A percentile compares a stretch with the other conserved stretches of the same genome.
phyloP scores from a whole-genome alignment of 768 basidiomycete species.

The Mycena galopus region DNA sequence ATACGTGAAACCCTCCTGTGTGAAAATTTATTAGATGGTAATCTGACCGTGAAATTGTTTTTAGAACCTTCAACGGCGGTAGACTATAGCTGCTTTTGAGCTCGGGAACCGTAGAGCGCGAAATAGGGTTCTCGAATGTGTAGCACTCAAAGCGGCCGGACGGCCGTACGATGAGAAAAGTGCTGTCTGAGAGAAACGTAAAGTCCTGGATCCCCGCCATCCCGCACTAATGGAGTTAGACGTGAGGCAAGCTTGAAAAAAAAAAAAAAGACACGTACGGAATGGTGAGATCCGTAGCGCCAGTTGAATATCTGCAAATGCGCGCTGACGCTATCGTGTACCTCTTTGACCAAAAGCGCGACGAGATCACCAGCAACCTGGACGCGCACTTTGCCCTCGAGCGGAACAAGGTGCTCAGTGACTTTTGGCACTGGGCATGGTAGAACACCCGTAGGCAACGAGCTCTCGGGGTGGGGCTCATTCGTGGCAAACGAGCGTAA shows the following conservation, averaged over 20 bases:
- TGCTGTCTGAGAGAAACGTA: conserved; percentile 59
- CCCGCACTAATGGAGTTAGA: conserved; percentile 49
- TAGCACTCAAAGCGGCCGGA: conserved; percentile 64
- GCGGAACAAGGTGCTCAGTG: conserved; percentile 38
- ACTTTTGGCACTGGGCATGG: conserved; percentile 55
- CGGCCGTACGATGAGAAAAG: conserved; percentile 62
- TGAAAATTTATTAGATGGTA: too few species aligned
- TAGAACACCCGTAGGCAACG: conserved; percentile 48
- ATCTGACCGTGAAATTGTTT: too few species aligned
- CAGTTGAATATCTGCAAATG: conserved; percentile 68
- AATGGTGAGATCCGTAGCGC: conserved; percentile 53
- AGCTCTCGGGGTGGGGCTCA: conserved; percentile 61
- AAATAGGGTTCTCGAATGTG: conserved; percentile 56
- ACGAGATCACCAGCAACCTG: conserved; percentile 62
- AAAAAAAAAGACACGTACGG: conserved; percentile 52
- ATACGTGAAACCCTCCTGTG: conserved; percentile 59
- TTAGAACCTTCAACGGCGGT: conserved; percentile 59
- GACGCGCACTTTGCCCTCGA: conserved; percentile 58
- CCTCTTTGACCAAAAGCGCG: conserved; percentile 64
- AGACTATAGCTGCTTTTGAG: conserved; percentile 57
- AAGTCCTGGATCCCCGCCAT: conserved; percentile 69
- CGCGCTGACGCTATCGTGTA: conserved; percentile 54
- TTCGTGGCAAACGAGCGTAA: conserved; percentile 65
- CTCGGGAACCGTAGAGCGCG: conserved; percentile 45
- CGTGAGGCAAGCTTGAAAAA: neutral